Percentiles rank a stretch among this genome's conserved stretches.
Evolutionary conservation across 257 asterid genomes (phyloP).

Genomic region (Solanum habrochaites): DNA sequence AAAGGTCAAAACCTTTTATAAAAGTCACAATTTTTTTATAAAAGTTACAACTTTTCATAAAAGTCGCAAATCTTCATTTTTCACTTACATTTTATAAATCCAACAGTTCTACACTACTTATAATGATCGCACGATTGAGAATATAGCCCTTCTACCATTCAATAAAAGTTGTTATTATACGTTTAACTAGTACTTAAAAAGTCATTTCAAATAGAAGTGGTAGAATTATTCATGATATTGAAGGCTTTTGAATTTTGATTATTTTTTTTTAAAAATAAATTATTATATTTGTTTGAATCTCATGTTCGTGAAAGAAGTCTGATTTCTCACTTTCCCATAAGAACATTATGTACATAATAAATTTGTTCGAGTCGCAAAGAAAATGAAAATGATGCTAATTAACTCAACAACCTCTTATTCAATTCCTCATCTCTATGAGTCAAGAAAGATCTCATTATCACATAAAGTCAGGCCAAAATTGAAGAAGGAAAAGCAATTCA

Average conservation of each 20-base stretch:
- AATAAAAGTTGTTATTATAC: rapidly evolving
- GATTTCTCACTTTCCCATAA: not conserved
- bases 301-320: not conserved
- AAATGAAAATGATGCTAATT: not conserved
- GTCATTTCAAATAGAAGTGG: not conserved
- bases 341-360: not conserved
- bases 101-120: not conserved
- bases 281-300: not conserved
- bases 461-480: not conserved
- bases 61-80: too few relatives aligned
- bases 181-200: not conserved
- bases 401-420: not conserved
- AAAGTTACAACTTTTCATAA: too few relatives aligned
- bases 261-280: not conserved
- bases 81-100: too few relatives aligned
- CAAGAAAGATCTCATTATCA: not conserved
- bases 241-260: not conserved
- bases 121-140: not conserved
- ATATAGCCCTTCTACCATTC: not conserved
- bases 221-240: not conserved
- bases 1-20: too few relatives aligned
- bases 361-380: not conserved
- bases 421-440: not conserved
- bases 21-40: too few relatives aligned
- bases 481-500: not conserved